Percentiles rank a stretch among this genome's conserved stretches.
Conservation (phyloP, 2,329 filamentous ascomycete species). For the Xylaria polymorpha region DNA sequence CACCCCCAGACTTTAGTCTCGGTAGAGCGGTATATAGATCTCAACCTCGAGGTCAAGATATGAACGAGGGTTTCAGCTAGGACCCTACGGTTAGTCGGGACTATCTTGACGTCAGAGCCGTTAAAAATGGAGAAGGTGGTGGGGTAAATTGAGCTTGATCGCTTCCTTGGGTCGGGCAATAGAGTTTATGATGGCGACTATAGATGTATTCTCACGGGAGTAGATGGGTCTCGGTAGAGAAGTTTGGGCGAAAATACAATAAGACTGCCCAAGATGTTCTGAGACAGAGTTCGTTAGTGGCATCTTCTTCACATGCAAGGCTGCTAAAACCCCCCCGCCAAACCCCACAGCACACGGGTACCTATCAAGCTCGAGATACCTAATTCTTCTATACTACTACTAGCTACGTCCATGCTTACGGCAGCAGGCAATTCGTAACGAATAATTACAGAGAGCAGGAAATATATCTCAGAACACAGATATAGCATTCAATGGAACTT, state of each 20-base stretch:
- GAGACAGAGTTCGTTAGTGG: constrained; percentile 7
- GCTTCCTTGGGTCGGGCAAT: neutral
- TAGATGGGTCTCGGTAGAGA: neutral
- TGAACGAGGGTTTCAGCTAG: neutral
- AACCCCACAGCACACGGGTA: constrained; percentile 5
- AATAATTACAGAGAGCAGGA: neutral
- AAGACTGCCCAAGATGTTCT: neutral
- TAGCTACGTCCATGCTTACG: neutral
- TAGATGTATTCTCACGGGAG: constrained; percentile 1
- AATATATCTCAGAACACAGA: neutral
- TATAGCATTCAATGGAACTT: neutral
- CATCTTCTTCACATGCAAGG: neutral
- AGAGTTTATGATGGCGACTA: neutral
- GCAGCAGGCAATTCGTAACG: neutral
- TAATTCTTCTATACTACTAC: too few species aligned
- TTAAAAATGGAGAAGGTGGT: constrained; percentile 5
- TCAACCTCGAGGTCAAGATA: constrained; percentile 5
- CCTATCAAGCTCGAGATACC: neutral
- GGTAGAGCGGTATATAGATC: neutral
- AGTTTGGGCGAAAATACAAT: neutral
- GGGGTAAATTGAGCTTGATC: neutral
- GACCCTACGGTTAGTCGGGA: neutral
- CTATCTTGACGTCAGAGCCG: constrained; percentile 30
- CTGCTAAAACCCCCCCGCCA: constrained; percentile 18
- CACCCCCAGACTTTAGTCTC: neutral